Conservation (phyloP, 2,329 filamentous ascomycete species). For the Byssochlamys sp. region DNA sequence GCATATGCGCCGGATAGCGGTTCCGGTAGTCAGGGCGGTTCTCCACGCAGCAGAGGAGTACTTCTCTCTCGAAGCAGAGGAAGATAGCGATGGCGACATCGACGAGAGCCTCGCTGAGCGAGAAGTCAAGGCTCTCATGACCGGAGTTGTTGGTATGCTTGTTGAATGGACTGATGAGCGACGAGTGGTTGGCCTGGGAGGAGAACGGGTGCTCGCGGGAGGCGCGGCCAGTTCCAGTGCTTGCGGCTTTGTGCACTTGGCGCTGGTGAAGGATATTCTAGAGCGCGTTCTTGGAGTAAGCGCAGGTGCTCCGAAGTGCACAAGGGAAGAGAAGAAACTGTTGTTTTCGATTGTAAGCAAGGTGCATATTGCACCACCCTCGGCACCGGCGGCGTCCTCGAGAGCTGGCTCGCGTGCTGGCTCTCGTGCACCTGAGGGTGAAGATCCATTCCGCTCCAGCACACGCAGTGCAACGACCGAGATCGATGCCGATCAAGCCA, state of each 20-base stretch:
- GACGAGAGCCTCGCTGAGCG: slow-evolving; percentile 66
- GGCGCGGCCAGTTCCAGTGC: slow-evolving; percentile 46
- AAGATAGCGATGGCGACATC: slow-evolving; percentile 64
- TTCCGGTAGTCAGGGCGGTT: slow-evolving; percentile 65
- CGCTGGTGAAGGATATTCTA: slow-evolving; percentile 66
- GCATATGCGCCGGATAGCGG: slow-evolving; percentile 64
- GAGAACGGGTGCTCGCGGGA: slow-evolving; percentile 36
- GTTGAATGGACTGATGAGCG: slow-evolving; percentile 93
- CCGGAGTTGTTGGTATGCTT: slow-evolving; percentile 67
- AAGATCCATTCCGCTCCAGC: slow-evolving; percentile 1
- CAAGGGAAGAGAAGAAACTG: slow-evolving; percentile 72
- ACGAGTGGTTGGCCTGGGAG: slow-evolving; percentile 57
- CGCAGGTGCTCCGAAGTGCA: slow-evolving; percentile 23
- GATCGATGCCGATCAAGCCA: slow-evolving; percentile 42
- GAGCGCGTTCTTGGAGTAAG: slow-evolving; percentile 56
- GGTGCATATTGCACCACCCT: slow-evolving; percentile 63
- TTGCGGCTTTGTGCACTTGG: slow-evolving; percentile 69
- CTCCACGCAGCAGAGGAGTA: slow-evolving; percentile 50
- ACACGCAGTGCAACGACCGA: slow-evolving; percentile 35
- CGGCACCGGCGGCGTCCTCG: slow-evolving; percentile 38
- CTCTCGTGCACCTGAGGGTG: slow-evolving; percentile 23
- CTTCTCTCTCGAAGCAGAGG: slow-evolving; percentile 62
- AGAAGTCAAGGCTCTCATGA: slow-evolving; percentile 46
- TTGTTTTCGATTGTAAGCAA: slow-evolving; percentile 71
- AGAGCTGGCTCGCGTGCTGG: slow-evolving; percentile 30